phyloP scores from a whole-genome alignment of 2,329 filamentous ascomycete species.

The Scolecobasidium constrictum region DNA sequence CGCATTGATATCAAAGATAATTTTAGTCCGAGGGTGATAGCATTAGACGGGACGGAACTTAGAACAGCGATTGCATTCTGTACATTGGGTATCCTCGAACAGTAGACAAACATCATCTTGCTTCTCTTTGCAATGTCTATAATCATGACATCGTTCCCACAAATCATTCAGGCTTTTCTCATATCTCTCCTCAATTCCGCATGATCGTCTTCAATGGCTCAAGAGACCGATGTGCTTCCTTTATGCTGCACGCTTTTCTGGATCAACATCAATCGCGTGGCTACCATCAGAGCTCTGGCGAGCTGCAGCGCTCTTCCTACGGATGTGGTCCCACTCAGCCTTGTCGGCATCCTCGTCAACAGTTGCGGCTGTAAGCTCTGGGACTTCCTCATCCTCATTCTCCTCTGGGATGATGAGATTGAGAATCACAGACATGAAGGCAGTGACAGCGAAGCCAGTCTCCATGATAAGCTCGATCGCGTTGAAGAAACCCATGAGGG shows the following conservation, averaged over 20 bases:
- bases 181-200: neutral
- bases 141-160: neutral
- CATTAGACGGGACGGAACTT: neutral
- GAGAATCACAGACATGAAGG: constrained; percentile 59
- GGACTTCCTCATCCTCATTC: constrained; percentile 47
- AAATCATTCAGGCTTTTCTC: neutral
- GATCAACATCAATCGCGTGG: neutral
- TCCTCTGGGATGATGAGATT: constrained; percentile 67
- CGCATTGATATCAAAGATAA: neutral
- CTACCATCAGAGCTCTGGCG: constrained; percentile 5
- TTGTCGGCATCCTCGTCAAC: constrained; percentile 5
- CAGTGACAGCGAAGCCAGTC: constrained; percentile 62
- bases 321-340: constrained; percentile 9
- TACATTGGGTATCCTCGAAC: too few species aligned
- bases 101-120: too few species aligned
- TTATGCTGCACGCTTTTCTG: too few species aligned
- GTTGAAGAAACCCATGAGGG: constrained; percentile 62
- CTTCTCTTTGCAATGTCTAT: neutral
- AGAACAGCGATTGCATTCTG: neutral
- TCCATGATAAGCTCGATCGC: constrained; percentile 41
- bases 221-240: too few species aligned
- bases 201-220: neutral
- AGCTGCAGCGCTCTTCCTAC: constrained; percentile 1
- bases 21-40: neutral
- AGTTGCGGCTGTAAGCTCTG: constrained; percentile 9